These are phyloP conservation scores for Musa acuminata DNA, from an alignment of 176 grass and related monocot genomes.

Conservation along the genomic window DNA sequence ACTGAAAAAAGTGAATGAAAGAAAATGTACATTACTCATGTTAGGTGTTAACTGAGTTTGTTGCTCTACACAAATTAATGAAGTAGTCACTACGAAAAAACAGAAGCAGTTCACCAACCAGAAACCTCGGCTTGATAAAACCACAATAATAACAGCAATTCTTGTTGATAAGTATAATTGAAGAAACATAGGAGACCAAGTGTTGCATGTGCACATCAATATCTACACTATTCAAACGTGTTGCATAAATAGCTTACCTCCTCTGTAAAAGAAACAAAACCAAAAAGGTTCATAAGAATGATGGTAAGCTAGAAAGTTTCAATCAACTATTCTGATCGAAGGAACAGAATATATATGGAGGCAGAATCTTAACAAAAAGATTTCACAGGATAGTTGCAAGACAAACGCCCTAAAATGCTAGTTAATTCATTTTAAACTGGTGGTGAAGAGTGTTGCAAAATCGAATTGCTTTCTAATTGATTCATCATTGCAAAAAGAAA, in stretches of 20 bases:
- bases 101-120: background rate
- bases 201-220: background rate
- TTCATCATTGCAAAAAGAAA: too few species aligned
- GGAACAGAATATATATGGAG: too few species aligned
- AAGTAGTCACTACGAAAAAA: background rate
- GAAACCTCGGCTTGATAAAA: background rate
- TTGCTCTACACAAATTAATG: constrained; percentile 38
- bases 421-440: too few species aligned
- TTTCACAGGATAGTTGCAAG: too few species aligned
- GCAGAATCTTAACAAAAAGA: too few species aligned
- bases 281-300: background rate
- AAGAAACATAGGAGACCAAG: background rate
- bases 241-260: background rate
- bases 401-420: too few species aligned
- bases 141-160: background rate
- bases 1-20: too few species aligned
- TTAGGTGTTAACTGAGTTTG: too few species aligned
- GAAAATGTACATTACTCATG: too few species aligned
- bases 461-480: too few species aligned
- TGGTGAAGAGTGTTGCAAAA: too few species aligned
- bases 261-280: background rate
- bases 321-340: background rate
- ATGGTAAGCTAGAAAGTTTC: background rate
- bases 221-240: too few species aligned
- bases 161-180: background rate